Evolutionary conservation across 2,329 filamentous ascomycete genomes (phyloP).

Genomic region (Onygenales sp.): DNA sequence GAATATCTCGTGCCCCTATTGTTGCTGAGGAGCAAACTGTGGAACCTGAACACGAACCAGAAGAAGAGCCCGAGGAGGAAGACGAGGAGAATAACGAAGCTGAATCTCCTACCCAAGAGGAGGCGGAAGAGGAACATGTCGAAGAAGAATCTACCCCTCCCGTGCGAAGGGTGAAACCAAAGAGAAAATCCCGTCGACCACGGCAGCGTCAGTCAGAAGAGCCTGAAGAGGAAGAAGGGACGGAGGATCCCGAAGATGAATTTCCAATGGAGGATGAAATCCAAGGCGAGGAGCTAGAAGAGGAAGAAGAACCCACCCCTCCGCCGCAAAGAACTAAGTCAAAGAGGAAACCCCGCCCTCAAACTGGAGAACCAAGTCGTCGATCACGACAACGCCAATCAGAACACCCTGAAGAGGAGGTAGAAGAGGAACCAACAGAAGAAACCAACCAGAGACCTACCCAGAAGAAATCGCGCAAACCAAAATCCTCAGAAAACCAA

Average conservation of each 20-base stretch:
- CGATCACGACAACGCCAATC: neutral
- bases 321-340: conserved; percentile 1
- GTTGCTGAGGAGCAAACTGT: conserved; percentile 1
- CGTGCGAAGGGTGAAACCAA: neutral
- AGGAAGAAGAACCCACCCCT: neutral
- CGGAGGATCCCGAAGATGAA: conserved; percentile 16
- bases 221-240: conserved; percentile 8
- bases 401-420: conserved; percentile 7
- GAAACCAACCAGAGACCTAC: conserved; percentile 2
- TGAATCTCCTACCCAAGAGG: neutral
- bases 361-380: neutral
- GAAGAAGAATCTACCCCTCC: neutral
- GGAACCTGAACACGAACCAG: conserved; percentile 5
- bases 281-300: conserved; percentile 5
- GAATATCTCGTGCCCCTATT: neutral
- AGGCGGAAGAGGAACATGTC: neutral
- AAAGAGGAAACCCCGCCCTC: neutral
- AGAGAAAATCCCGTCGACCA: neutral
- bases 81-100: conserved; percentile 11
- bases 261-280: conserved; percentile 12
- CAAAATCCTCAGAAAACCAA: neutral
- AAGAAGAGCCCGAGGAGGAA: conserved; percentile 2
- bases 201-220: conserved; percentile 1
- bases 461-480: neutral
- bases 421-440: conserved; percentile 14